These are phyloP conservation scores for Suillus sp. DNA, from an alignment of 768 basidiomycete genomes.

Conservation along the genomic window DNA sequence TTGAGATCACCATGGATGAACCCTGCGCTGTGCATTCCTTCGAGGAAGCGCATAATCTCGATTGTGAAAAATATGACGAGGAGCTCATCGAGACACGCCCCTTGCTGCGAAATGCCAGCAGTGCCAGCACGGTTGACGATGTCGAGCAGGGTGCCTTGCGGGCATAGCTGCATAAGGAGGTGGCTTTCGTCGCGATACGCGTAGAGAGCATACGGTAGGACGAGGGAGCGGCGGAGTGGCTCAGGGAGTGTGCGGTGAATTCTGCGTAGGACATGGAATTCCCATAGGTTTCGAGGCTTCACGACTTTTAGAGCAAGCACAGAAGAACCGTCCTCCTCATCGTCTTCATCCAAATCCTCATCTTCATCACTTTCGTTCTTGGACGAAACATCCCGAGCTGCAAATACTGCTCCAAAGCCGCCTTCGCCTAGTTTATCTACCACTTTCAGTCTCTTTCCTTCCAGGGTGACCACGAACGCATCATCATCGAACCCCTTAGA, in stretches of 20 bases:
- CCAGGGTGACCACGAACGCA: constrained; percentile 59
- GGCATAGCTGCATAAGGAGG: constrained; percentile 83
- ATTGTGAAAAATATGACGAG: constrained; percentile 94
- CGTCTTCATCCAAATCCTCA: constrained; percentile 43
- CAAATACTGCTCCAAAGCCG: constrained; percentile 95
- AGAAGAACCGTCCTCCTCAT: constrained; percentile 54
- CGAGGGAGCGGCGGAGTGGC: constrained; percentile 63
- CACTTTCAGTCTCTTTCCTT: constrained; percentile 66
- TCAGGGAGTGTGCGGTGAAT: constrained; percentile 70
- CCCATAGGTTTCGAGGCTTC: constrained; percentile 88
- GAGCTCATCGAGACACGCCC: constrained; percentile 86
- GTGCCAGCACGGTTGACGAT: constrained; percentile 83
- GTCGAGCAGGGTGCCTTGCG: constrained; percentile 90
- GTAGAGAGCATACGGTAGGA: constrained; percentile 78
- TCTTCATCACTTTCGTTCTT: constrained; percentile 41
- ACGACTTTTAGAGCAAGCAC: constrained; percentile 91
- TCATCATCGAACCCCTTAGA: constrained; percentile 39
- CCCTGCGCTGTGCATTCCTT: constrained; percentile 76
- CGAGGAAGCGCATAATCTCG: constrained; percentile 82
- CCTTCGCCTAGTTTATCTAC: constrained; percentile 94
- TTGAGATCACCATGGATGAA: constrained; percentile 99
- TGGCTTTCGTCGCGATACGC: constrained; percentile 88
- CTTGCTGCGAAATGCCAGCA: constrained; percentile 77
- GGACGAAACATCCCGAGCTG: constrained; percentile 55
- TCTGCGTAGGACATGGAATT: constrained; percentile 81